Percentiles rank a stretch among this genome's conserved stretches.
Evolutionary conservation across 192 early-diverging fungal species (phyloP).

Genomic region (Lunasporangiospora selenospora): DNA sequence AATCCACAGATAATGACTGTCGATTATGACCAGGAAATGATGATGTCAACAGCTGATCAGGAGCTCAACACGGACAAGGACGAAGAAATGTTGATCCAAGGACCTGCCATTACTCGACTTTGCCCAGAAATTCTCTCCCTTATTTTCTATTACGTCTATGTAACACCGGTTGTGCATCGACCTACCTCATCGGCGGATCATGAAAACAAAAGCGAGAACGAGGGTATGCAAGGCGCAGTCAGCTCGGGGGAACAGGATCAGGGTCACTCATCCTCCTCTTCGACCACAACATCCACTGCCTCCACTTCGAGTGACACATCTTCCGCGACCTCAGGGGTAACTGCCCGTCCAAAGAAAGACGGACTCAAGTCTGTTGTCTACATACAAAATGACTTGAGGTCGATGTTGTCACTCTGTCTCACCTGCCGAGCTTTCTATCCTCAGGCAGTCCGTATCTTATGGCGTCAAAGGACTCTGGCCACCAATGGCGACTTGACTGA

Average conservation of each 20-base stretch:
- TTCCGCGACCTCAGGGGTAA: neutral
- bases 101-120: slow-evolving; percentile 31
- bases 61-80: slow-evolving; percentile 3
- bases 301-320: neutral
- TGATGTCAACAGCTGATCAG: neutral
- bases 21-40: slow-evolving; percentile 6
- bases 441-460: slow-evolving; percentile 40
- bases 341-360: slow-evolving; percentile 8
- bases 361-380: slow-evolving; percentile 13
- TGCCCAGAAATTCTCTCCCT: slow-evolving; percentile 38
- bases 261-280: neutral
- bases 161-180: slow-evolving; percentile 40
- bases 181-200: neutral
- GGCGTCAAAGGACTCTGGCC: slow-evolving; percentile 44
- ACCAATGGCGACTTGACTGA: slow-evolving; percentile 27
- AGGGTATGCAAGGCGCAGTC: too few relatives aligned
- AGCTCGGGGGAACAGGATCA: too few relatives aligned
- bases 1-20: too few relatives aligned
- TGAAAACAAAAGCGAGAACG: too few relatives aligned
- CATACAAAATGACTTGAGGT: slow-evolving; percentile 37
- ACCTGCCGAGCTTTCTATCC: slow-evolving; percentile 44
- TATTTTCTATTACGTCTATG: slow-evolving; percentile 48
- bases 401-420: slow-evolving; percentile 34
- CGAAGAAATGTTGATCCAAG: neutral
- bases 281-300: slow-evolving; percentile 1